Evolutionary conservation across 345 rosid species (phyloP).

Genomic region (Diplotaxis tenuifolia): DNA sequence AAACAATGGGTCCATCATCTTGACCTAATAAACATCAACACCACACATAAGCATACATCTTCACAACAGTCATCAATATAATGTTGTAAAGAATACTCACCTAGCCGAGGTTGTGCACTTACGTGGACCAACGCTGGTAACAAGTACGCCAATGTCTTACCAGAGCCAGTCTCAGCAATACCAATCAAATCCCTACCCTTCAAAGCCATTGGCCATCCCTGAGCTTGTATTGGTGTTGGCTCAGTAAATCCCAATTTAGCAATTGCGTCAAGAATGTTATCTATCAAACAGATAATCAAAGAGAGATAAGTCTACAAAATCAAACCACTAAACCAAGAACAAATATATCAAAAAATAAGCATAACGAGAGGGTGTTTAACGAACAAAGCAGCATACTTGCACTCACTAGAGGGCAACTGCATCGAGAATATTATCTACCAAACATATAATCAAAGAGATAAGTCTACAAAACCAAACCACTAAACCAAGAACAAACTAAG

Average conservation of each 20-base stretch:
- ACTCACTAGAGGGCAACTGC: neutral
- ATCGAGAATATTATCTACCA: neutral
- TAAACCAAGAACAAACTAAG: neutral
- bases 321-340: neutral
- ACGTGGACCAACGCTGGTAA: conserved; percentile 94
- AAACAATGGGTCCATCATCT: neutral
- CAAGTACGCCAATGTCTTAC: conserved; percentile 92
- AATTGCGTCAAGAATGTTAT: neutral
- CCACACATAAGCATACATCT: neutral
- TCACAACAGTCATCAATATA: neutral
- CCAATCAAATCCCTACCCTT: conserved; percentile 93
- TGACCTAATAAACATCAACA: neutral
- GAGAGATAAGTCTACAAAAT: neutral
- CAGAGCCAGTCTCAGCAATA: conserved; percentile 98
- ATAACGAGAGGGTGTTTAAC: neutral
- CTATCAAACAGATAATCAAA: neutral
- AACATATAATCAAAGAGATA: neutral
- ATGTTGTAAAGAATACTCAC: conserved; percentile 41
- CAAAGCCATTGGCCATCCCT: conserved; percentile 98
- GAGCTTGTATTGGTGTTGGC: conserved; percentile 95
- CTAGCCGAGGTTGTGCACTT: conserved; percentile 83
- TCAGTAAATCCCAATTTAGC: conserved; percentile 19
- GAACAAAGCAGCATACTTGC: conserved; percentile 7
- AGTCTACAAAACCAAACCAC: neutral
- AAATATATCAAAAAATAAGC: neutral